These are phyloP conservation scores for Quercus bicolor DNA, from an alignment of 306 rosid genomes.

Conservation along the genomic window DNA sequence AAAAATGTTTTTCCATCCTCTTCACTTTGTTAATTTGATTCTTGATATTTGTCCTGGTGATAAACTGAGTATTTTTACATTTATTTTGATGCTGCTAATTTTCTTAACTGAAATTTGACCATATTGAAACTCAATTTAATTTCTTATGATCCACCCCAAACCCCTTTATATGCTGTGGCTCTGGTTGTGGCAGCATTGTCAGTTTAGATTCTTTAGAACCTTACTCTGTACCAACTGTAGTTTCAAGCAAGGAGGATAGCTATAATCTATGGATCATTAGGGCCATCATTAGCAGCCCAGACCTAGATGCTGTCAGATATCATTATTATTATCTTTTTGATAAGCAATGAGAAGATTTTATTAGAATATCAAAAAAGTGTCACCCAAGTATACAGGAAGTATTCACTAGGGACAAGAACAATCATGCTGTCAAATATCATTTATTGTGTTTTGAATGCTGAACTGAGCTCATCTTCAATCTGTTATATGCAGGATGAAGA, in stretches of 20 bases:
- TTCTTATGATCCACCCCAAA: neutral
- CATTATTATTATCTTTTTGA: neutral
- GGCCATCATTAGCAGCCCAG: neutral
- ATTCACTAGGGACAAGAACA: too few species aligned
- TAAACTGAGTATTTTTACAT: neutral
- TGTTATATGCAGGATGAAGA: slow-evolving; percentile 73
- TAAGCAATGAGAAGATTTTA: too few species aligned
- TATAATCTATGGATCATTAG: neutral
- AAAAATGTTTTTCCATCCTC: too few species aligned
- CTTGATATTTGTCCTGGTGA: neutral
- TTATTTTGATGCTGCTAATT: neutral
- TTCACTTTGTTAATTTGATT: neutral
- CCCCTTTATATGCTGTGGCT: neutral
- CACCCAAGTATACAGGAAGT: too few species aligned
- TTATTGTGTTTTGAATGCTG: slow-evolving; percentile 19
- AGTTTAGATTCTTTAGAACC: neutral
- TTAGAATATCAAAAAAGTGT: too few species aligned
- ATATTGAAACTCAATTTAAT: neutral
- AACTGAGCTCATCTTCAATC: slow-evolving; percentile 18
- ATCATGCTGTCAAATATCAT: neutral
- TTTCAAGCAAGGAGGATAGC: neutral
- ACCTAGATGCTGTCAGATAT: neutral
- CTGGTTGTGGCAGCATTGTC: neutral
- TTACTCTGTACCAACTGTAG: neutral
- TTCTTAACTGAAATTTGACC: neutral